Evolutionary conservation across 2,329 filamentous ascomycete genomes (phyloP), one percentile per base, ranked within the genome.

Genomic region (Aaosphaeria arxii): DNA sequence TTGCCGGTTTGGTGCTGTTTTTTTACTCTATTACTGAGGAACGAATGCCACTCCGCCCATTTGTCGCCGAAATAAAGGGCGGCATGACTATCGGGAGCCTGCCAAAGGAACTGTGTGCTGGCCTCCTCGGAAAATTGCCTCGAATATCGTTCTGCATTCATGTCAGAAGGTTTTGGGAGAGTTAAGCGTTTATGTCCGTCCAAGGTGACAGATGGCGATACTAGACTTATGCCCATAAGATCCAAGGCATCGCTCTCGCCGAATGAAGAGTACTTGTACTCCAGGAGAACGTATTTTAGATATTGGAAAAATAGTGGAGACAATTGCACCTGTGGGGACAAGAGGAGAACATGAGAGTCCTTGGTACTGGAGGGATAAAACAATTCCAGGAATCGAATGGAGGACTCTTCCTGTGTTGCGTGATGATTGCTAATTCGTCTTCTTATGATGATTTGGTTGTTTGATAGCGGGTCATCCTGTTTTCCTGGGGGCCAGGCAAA

Each of bases 301-400:
- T 94, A 96, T 54, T 96, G 89, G 53, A 87, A 92, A 65, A 90
- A 97, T 1, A 88, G 80, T 1, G 86, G 84, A 1, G 89, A 88
- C 0, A 97, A 71, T 66, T 97, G 88, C 1, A 80, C 81, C 56
- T 95, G 85, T 1, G 91, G 83, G 5, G 90, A 91, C 5, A 99
- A 79, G 2, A 96, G 72, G n/a, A 99, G 77, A 2, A 96, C 82
- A 66, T 96, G 90, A 7, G 86, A 85, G 45, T 82, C 71, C 2
- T 69, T 65, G 5, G 83, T 76, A 49, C 83, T 76, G 3, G 76
- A 72, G 2, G 94, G 91, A 78, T 91, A 97, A 67, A 95, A 96
- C 0, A 89, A 87, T 72, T 97, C 91, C 5, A 96, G 73, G 49
- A 92, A 88, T 28, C 86, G 84, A 11, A 86, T 76, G 0, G 89